Conservation (phyloP, 441 rosid species). For the Brassica balearica region DNA sequence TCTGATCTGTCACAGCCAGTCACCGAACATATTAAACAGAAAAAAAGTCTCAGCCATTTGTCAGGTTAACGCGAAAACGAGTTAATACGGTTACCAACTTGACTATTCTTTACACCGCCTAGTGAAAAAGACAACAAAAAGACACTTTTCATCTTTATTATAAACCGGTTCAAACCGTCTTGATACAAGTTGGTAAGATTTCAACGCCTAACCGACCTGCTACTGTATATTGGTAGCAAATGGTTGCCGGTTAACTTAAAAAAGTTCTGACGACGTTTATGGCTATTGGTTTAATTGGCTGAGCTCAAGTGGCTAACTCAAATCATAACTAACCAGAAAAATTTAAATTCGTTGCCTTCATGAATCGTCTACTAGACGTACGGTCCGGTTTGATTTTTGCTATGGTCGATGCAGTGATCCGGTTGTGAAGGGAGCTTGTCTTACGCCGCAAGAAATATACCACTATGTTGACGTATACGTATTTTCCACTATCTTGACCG, state of each 20-base stretch:
- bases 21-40: neutral
- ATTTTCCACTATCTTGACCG: constrained; percentile 51
- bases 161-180: constrained; percentile 3
- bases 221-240: neutral
- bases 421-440: neutral
- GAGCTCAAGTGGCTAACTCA: neutral
- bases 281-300: neutral
- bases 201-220: neutral
- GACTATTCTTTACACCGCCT: constrained; percentile 25
- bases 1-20: constrained; percentile 23
- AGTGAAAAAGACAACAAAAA: constrained; percentile 24
- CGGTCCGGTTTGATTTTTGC: neutral
- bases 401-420: neutral
- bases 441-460: neutral
- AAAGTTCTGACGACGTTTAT: neutral
- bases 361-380: neutral
- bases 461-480: constrained; percentile 30
- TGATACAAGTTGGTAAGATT: neutral
- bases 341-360: no score
- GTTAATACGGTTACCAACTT: constrained; percentile 8
- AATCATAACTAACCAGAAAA: neutral
- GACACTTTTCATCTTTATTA: constrained; percentile 7
- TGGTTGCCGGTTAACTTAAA: neutral
- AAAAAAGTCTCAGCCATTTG: no score
- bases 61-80: no score